phyloP scores from a whole-genome alignment of 2,329 filamentous ascomycete species.

The Claviceps maximensis region DNA sequence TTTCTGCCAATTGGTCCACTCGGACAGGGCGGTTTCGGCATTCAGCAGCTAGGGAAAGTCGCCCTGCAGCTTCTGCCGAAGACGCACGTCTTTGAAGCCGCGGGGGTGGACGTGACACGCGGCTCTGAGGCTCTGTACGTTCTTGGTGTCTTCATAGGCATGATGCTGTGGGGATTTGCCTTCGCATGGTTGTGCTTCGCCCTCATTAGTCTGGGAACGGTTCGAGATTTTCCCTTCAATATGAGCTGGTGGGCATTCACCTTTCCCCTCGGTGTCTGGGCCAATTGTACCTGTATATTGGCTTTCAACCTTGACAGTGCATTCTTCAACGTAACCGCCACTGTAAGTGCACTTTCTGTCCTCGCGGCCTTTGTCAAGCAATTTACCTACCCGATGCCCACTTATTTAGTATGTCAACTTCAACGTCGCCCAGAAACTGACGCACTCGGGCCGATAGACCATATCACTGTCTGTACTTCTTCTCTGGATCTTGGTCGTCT shows the following conservation, averaged over 20 bases:
- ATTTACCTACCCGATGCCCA: no score
- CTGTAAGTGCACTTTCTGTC: slow-evolving; percentile 13
- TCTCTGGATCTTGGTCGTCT: slow-evolving; percentile 29
- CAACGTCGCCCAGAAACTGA: background rate
- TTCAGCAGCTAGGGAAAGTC: slow-evolving; percentile 37
- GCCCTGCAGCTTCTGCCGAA: slow-evolving; percentile 27
- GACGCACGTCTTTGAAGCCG: slow-evolving; percentile 31
- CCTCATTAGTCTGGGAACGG: slow-evolving; percentile 26
- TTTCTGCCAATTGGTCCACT: slow-evolving; percentile 55
- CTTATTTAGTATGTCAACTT: background rate
- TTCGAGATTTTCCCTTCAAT: slow-evolving; percentile 29
- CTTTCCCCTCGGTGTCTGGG: slow-evolving; percentile 32
- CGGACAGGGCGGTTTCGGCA: slow-evolving; percentile 50
- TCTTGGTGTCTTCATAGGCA: slow-evolving; percentile 34
- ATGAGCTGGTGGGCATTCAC: slow-evolving; percentile 37
- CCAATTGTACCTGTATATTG: slow-evolving; percentile 26
- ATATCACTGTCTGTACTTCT: slow-evolving; percentile 27
- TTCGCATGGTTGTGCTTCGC: slow-evolving; percentile 31
- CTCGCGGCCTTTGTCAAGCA: background rate
- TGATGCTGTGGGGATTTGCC: slow-evolving; percentile 32
- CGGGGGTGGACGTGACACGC: slow-evolving; percentile 17
- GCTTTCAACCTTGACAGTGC: slow-evolving; percentile 27
- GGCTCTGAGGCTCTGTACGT: slow-evolving; percentile 39
- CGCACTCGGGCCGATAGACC: slow-evolving; percentile 16
- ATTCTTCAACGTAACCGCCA: slow-evolving; percentile 29